A percentile compares a stretch with the other conserved stretches of the same genome.
Evolutionary conservation across 1,284 basidiomycete species (phyloP).

Genomic region (Earliella scabrosa): DNA sequence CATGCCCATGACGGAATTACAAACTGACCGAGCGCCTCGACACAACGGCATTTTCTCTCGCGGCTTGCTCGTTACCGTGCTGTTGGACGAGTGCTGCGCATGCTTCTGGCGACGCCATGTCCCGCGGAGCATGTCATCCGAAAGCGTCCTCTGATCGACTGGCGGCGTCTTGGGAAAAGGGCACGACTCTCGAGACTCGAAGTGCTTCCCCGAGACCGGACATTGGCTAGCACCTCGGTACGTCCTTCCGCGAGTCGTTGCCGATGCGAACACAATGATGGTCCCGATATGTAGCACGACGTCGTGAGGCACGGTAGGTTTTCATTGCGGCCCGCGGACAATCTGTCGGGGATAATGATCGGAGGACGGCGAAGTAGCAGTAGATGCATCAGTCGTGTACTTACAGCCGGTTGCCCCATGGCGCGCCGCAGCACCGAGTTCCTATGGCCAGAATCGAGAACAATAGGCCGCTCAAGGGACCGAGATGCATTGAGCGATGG

Average conservation of each 20-base stretch:
- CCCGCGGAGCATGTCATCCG: background rate
- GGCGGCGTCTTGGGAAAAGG: conserved; percentile 1
- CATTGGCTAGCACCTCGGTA: background rate
- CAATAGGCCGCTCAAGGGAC: background rate
- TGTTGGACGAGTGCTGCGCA: background rate
- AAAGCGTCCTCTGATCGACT: conserved; percentile 9
- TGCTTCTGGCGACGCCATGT: background rate
- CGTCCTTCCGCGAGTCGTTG: background rate
- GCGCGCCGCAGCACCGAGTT: background rate
- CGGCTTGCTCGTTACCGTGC: background rate
- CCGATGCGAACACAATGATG: conserved; percentile 8
- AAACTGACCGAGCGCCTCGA: background rate
- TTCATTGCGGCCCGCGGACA: background rate
- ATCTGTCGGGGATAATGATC: background rate
- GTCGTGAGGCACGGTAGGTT: conserved; percentile 6
- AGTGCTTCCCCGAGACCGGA: background rate
- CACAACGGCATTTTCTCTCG: background rate
- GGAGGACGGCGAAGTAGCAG: background rate
- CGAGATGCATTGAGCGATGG: conserved; percentile 7
- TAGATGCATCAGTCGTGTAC: no score
- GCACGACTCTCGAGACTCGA: background rate
- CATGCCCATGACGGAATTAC: background rate
- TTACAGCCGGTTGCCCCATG: no score
- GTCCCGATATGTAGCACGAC: conserved; percentile 8
- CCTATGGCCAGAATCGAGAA: conserved; percentile 2